These are phyloP conservation scores for Trichoderma endophyticum DNA, from an alignment of 2,329 filamentous ascomycete genomes.

Conservation along the genomic window DNA sequence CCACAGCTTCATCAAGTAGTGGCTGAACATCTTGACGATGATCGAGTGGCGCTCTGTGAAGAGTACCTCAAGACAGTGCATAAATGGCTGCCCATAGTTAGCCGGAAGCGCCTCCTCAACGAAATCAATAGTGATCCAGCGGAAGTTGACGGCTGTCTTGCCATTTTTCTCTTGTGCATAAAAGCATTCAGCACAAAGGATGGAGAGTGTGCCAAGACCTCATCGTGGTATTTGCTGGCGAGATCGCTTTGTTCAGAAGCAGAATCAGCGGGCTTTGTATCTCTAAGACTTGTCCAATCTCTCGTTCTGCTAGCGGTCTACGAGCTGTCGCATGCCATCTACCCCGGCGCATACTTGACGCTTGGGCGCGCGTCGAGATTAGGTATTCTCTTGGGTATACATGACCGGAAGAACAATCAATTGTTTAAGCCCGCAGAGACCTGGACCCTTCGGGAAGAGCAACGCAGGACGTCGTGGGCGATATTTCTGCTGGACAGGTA, in stretches of 20 bases:
- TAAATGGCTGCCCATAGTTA: constrained; percentile 8
- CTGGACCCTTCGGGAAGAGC: constrained; percentile 11
- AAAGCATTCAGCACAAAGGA: not conserved
- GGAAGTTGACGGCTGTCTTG: not conserved
- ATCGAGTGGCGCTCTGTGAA: constrained; percentile 1
- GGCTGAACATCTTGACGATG: not conserved
- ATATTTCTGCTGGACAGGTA: constrained; percentile 8
- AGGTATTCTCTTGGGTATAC: not conserved
- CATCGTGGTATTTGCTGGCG: not conserved
- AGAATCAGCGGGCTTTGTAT: constrained; percentile 2
- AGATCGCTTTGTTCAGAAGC: not conserved
- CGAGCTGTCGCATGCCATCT: constrained; percentile 5
- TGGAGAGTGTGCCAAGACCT: not conserved
- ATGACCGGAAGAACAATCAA: constrained; percentile 6
- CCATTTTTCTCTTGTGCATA: not conserved
- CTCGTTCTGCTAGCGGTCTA: not conserved
- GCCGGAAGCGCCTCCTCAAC: constrained; percentile 8
- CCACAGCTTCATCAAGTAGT: not conserved
- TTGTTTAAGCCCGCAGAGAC: constrained; percentile 4
- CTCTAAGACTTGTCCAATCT: not conserved
- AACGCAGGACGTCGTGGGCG: constrained; percentile 9
- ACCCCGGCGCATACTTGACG: not conserved
- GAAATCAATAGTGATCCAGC: not conserved
- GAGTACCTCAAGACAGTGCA: constrained; percentile 7
- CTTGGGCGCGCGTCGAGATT: constrained; percentile 7